Percentiles rank a stretch among this genome's conserved stretches.
These are phyloP conservation scores for Sanguinoderma infundibulare DNA, from an alignment of 1,284 basidiomycete genomes.

Conservation along the genomic window DNA sequence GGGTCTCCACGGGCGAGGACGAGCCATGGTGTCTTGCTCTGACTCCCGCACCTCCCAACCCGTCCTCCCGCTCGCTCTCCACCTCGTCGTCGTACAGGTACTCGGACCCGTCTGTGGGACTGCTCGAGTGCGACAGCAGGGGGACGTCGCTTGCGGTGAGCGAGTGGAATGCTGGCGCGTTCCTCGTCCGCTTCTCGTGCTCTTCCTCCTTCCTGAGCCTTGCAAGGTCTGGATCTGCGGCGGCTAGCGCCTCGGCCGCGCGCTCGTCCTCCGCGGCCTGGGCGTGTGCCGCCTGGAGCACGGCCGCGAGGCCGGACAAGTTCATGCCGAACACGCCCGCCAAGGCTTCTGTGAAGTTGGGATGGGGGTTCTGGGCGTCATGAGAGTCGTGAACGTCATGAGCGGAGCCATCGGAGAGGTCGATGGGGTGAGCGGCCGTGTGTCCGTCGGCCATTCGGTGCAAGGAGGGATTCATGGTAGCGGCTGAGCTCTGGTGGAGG, in stretches of 20 bases:
- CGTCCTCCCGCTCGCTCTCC: constrained; percentile 33
- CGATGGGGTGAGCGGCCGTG: constrained; percentile 9
- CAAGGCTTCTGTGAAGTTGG: constrained; percentile 15
- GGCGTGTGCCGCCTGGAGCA: constrained; percentile 74
- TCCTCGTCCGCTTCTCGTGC: constrained; percentile 60
- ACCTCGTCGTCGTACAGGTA: constrained; percentile 50
- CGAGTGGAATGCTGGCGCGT: constrained; percentile 76
- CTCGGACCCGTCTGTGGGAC: constrained; percentile 55
- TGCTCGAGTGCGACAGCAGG: constrained; percentile 22
- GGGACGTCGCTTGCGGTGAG: constrained; percentile 52
- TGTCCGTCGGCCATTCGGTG: constrained; percentile 22
- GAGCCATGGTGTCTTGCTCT: constrained; percentile 24
- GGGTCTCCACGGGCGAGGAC: constrained; percentile 26
- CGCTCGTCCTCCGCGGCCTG: constrained; percentile 57
- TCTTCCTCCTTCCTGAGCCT: constrained; percentile 47
- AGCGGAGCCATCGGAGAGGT: constrained; percentile 6
- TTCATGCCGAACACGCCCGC: constrained; percentile 46
- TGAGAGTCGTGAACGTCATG: constrained; percentile 1
- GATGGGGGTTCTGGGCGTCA: constrained; percentile 13
- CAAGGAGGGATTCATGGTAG: constrained; percentile 60
- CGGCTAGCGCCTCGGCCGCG: constrained; percentile 46
- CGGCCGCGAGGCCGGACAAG: constrained; percentile 67
- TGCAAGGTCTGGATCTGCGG: constrained; percentile 45
- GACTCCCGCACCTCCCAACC: constrained; percentile 23
- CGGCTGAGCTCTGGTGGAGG: constrained; percentile 70